These are phyloP conservation scores for Vicia villosa DNA, from an alignment of 306 rosid species.

Conservation along the genomic window DNA sequence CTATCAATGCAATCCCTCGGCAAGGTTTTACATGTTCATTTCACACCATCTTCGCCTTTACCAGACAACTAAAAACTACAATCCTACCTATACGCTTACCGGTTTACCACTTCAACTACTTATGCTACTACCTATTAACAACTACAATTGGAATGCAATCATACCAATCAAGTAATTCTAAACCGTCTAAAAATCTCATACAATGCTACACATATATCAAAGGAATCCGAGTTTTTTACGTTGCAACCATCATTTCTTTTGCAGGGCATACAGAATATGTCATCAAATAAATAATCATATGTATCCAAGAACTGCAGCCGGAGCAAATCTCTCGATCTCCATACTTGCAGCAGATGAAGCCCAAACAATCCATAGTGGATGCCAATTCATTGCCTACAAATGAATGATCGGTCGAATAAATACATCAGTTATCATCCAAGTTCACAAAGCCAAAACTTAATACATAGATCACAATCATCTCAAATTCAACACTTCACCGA, in stretches of 20 bases:
- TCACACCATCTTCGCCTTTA: constrained; percentile 28
- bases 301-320: constrained; percentile 45
- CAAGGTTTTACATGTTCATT: constrained; percentile 29
- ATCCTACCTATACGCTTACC: constrained; percentile 25
- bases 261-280: constrained; percentile 36
- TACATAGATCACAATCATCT: constrained; percentile 16
- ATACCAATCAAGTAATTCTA: constrained; percentile 31
- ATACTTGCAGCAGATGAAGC: constrained; percentile 46
- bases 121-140: constrained; percentile 29
- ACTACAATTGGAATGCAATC: constrained; percentile 36
- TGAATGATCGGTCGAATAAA: constrained; percentile 43
- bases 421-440: constrained; percentile 34
- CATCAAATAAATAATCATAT: constrained; percentile 43
- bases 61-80: constrained; percentile 31
- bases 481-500: constrained; percentile 19
- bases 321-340: constrained; percentile 61
- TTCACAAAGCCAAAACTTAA: constrained; percentile 24
- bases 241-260: constrained; percentile 47
- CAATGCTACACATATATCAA: constrained; percentile 67
- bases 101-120: constrained; percentile 12
- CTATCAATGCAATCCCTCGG: constrained; percentile 30
- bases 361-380: constrained; percentile 49
- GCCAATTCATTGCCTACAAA: constrained; percentile 47
- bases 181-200: constrained; percentile 38
- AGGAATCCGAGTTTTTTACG: constrained; percentile 54